Conservation (phyloP, 768 basidiomycete species). For the Collybia sordida region DNA sequence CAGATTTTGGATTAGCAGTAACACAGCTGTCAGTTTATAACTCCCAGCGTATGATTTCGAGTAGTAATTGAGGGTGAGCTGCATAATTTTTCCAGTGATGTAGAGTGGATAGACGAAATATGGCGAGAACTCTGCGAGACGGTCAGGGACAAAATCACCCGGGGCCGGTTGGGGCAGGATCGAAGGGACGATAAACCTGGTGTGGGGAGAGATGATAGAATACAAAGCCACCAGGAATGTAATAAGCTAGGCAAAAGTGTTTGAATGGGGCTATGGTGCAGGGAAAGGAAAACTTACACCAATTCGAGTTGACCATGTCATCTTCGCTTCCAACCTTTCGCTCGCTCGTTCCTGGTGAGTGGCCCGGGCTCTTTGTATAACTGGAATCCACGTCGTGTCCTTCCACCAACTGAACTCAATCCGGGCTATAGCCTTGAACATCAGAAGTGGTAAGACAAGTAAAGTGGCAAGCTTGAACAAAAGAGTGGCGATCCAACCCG, state of each 20-base stretch:
- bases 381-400: constrained; percentile 18
- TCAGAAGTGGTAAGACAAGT: constrained; percentile 17
- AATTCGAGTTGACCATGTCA: constrained; percentile 9
- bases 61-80: constrained; percentile 22
- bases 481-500: constrained; percentile 6
- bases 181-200: constrained; percentile 6
- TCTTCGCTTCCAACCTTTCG: constrained; percentile 17
- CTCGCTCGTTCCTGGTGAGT: constrained; percentile 32
- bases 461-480: background rate
- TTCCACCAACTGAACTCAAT: constrained; percentile 20
- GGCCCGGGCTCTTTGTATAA: constrained; percentile 13
- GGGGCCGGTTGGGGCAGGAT: constrained; percentile 3
- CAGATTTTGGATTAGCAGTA: background rate
- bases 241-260: constrained; percentile 6
- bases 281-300: constrained; percentile 5
- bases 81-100: constrained; percentile 15
- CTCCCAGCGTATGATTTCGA: constrained; percentile 21
- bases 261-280: background rate
- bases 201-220: constrained; percentile 8
- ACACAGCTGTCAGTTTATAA: constrained; percentile 9
- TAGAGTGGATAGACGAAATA: constrained; percentile 10
- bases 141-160: constrained; percentile 5
- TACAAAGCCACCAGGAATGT: constrained; percentile 1
- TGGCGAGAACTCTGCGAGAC: constrained; percentile 7
- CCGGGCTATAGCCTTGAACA: constrained; percentile 24